Base-by-base conservation (phyloP, 495 filamentous ascomycete species). In the Parathielavia hyrcaniae region DNA sequence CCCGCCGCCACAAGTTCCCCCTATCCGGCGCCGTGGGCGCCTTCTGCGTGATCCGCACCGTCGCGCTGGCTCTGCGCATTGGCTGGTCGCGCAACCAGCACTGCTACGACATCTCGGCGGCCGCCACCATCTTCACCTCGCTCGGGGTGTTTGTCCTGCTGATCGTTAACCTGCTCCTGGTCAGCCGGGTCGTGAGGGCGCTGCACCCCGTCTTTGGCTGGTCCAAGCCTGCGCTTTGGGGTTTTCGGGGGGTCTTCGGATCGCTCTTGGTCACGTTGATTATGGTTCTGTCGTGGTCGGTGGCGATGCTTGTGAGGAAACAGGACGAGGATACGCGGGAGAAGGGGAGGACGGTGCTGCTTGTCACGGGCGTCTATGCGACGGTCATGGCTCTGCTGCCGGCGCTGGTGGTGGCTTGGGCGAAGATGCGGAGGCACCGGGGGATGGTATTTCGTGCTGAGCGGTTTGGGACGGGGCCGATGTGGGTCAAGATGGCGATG, bases 141-240 rank as follows among this genome's bases (percentile, higher is more conserved):
- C 86, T 86, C 0, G 91, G 91, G 34, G 81, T 90, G 22, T 61
- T 95, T 30, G 65, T 96, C 8, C 67, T 95, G 22, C 91, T 86
- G 68, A 69, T 95, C 55, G 69, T 91, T 65, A 93, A 96, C 68
- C 70, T 96, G 19, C 73, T 95, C 55, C 87, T 89, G 64, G 72
- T 85, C 0, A 86, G 91, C 68, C 83, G 91, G 23, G 81, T 95
- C 34, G 59, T 92, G 14, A 78, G 90, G 19, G 87, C 83, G 2
- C 77, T 80, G 10, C 84, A 89, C 51, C 90, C 90, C 0, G 59
- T 63, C 0, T 61, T 87, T 45, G 88, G 89, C 30, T 88, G 86
- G 86, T 75, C 81, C 47, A 74, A 67, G 16, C 50, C 65, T 22
- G 66, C 81, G 35, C 69, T 71, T 1, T 58, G 66, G 19, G 62